Base-by-base conservation (phyloP, 163 green algal species). In the Prototheca cutis region DNA sequence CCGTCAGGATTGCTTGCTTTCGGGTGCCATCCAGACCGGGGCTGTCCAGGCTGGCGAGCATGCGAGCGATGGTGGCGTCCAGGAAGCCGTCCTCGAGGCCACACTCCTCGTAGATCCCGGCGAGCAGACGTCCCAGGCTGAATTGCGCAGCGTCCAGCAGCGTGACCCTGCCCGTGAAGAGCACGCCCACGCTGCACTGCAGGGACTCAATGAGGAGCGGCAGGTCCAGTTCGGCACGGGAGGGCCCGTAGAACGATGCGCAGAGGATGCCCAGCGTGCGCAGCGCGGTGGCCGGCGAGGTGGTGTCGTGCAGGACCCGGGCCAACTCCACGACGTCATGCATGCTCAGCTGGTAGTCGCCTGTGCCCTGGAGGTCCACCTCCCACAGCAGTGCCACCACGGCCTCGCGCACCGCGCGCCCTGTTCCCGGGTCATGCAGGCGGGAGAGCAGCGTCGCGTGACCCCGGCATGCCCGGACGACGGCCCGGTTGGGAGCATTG, bases 401-500 rank as follows among this genome's bases (percentile, higher is more conserved):
- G 55, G 59, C 42, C 45, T 77, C 63, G 18, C 52, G 47, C 3
- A 72, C 59, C 21, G 53, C 53, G 1, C 40, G 36, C 25, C 64
- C 40, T 53, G 57, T 58, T 10, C 45, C 30, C 34, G 49, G 59
- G 21, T 59, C 63, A 53, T 70, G 49, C 39, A 70, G 45, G 0
- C 18, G 24, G 39, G 3, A 7, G 25, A 33, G 15, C 15, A 39
- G 39, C 7, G 39, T 10, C 39, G 36, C 32, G n/a, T 10, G 10
- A 15, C 34, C 54, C 33, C 33, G 7, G 34, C 23, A 65, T 0
- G 40, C 55, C 3, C 54, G 32, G n/a, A 70, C 65, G 28, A 72
- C 61, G 31, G 33, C 59, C 19, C 64, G 59, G 59, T 77, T 77
- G 42, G 69, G 69, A n/a, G 62, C 58, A 54, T 77, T 77, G 57